Evolutionary conservation across 768 basidiomycete species (phyloP), one percentile per base, ranked within the genome.

Genomic region (Podaxis carcinomalis): DNA sequence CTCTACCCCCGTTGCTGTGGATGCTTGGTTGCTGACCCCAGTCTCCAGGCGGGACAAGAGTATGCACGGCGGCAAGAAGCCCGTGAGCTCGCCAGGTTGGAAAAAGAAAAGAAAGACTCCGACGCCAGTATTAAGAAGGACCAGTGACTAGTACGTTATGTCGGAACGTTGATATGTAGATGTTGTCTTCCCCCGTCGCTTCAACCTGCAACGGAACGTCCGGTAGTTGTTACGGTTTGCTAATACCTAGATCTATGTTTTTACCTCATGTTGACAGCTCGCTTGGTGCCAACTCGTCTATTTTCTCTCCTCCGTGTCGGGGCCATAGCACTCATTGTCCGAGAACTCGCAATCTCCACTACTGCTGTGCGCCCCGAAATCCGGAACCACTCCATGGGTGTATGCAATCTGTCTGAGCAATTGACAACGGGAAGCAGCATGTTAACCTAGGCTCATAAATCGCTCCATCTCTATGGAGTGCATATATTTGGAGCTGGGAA

Each of bases 41-140:
- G 36, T 65, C 66, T 59, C 36, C 75, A 95, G 87, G 87, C 84
- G 58, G 93, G 93, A 21, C 92, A 95, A 69, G 93, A 92, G 76
- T 95, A 89, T 68, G 90, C 90, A 28, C 78, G 77, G 62, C 84
- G 89, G 28, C 64, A 76, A 51, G 90, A 90, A 67, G 80, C 80
- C 44, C 78, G 75, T 63, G 78, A 75, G 59, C 61, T 73, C n/a
- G 72, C 75, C 40, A 49, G 52, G 57, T 40, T 46, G 25, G 70
- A 70, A 51, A 54, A 64, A 35, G 71, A 70, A 65, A 71, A 71
- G 58, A 69, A 68, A 68, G 59, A 63, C 42, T 66, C 65, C 7
- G 65, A 61, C 27, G 62, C 67, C 19, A 64, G 56, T 47, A 72
- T 69, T 66, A 78, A 79, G 69, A 80, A 80, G 68, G 71, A 75